Conservation (phyloP, 495 filamentous ascomycete species). For the Trichoderma parareesei region DNA sequence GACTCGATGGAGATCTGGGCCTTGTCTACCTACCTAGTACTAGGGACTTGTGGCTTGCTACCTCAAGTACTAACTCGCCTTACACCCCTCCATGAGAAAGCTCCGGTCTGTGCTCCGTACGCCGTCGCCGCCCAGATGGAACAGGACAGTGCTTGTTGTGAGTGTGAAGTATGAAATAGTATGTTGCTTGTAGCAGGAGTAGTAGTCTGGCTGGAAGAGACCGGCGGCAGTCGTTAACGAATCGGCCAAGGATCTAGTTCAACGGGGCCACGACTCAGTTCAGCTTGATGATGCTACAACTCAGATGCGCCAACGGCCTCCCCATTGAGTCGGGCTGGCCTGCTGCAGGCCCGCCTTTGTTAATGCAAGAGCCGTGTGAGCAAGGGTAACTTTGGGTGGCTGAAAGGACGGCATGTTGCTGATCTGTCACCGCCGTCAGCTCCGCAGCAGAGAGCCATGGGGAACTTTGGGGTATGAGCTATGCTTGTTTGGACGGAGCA, state of each 20-base stretch:
- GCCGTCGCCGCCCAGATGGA: not conserved
- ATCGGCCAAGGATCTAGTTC: not conserved
- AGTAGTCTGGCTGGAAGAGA: not conserved
- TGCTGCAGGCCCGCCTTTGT: not conserved
- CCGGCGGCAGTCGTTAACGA: not conserved
- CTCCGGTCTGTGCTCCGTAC: not conserved
- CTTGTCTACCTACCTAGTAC: not conserved
- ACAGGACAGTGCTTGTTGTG: too few relatives aligned
- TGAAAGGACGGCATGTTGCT: not conserved
- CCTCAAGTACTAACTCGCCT: not conserved
- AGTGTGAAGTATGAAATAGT: too few relatives aligned
- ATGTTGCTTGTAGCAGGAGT: too few relatives aligned
- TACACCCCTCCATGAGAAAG: not conserved
- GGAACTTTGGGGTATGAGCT: not conserved
- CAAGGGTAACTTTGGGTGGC: not conserved
- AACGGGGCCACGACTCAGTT: not conserved
- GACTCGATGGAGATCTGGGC: not conserved
- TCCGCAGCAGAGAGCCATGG: not conserved
- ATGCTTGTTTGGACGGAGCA: not conserved
- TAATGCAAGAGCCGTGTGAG: not conserved
- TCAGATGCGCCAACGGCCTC: not conserved
- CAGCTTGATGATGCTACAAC: too few relatives aligned
- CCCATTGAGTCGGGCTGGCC: not conserved
- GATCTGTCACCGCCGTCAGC: conserved; percentile 1
- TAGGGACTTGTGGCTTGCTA: not conserved